Conservation (phyloP, 176 grass and related monocot genomes). For the Musa acuminata region DNA sequence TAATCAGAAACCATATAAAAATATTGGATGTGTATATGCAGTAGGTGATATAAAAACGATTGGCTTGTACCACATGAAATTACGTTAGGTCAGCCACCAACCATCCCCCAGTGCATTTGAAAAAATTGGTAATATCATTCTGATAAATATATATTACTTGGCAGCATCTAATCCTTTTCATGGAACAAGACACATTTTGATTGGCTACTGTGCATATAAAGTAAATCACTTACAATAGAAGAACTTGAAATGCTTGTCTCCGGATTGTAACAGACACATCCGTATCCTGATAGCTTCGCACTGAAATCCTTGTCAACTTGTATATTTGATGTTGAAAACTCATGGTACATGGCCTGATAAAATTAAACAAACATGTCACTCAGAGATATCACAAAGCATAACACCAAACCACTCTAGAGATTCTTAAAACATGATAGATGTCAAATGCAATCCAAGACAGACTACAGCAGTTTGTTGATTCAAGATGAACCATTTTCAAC, state of each 20-base stretch:
- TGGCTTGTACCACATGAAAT: not conserved
- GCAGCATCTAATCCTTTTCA: not conserved
- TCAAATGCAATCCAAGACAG: not conserved
- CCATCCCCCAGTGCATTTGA: not conserved
- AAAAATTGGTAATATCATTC: not conserved
- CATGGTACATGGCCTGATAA: slow-evolving; percentile 88
- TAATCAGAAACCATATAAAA: too few relatives aligned
- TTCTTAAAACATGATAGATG: not conserved
- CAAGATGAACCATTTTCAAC: not conserved
- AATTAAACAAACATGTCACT: not conserved
- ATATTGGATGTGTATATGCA: too few relatives aligned
- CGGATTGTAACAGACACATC: slow-evolving; percentile 52
- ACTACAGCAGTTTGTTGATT: not conserved
- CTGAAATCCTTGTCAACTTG: slow-evolving; percentile 99
- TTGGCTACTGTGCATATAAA: not conserved
- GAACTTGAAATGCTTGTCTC: slow-evolving; percentile 51
- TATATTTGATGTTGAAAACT: slow-evolving; percentile 82
- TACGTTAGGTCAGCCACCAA: not conserved
- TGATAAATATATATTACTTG: not conserved
- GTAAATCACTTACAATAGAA: slow-evolving; percentile 44
- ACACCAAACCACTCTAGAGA: not conserved
- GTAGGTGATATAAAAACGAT: not conserved
- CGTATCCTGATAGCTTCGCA: slow-evolving; percentile 86
- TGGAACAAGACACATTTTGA: too few relatives aligned
- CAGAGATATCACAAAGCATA: slow-evolving; percentile 1